phyloP scores from a whole-genome alignment of 2,329 filamentous ascomycete genomes.

The Paracamarosporium sp. region DNA sequence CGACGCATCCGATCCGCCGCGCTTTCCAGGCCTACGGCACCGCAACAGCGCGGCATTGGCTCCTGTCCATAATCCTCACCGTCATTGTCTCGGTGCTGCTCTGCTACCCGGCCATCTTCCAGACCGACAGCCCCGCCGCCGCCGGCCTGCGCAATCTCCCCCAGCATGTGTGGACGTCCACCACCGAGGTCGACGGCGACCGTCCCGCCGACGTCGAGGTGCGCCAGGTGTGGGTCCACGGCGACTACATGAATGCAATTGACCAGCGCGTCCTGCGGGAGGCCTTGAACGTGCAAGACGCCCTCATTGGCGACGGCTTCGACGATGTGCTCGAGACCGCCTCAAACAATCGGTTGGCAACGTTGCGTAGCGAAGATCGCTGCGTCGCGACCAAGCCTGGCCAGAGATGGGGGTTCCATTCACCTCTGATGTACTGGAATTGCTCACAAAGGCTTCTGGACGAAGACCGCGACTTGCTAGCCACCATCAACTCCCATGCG shows the following conservation, averaged over 20 bases:
- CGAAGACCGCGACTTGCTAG: conserved; percentile 67
- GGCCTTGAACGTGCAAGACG: conserved; percentile 74
- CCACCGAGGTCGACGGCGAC: conserved; percentile 66
- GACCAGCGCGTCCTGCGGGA: conserved; percentile 68
- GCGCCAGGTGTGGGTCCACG: conserved; percentile 82
- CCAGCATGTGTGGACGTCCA: conserved; percentile 82
- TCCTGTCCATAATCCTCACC: conserved; percentile 76
- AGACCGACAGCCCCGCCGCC: conserved; percentile 75
- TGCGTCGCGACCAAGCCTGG: conserved; percentile 55
- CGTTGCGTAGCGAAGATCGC: conserved; percentile 19
- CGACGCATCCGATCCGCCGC: conserved; percentile 69
- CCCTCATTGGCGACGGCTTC: conserved; percentile 63
- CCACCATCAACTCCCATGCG: conserved; percentile 72
- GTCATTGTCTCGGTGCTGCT: conserved; percentile 73
- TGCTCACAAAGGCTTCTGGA: conserved; percentile 67
- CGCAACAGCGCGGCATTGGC: conserved; percentile 74
- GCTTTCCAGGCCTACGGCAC: conserved; percentile 73
- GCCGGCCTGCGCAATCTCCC: conserved; percentile 75
- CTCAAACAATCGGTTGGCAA: conserved; percentile 8
- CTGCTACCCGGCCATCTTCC: conserved; percentile 77
- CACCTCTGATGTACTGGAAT: conserved; percentile 82
- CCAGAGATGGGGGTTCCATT: conserved; percentile 79
- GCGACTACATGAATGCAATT: conserved; percentile 79
- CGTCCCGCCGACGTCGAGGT: conserved; percentile 72
- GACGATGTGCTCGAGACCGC: conserved; percentile 10